Evolutionary conservation across 2,329 filamentous ascomycete species (phyloP), one percentile per base, ranked within the genome.

Genomic region (Allantophomopsis cytisporea): DNA sequence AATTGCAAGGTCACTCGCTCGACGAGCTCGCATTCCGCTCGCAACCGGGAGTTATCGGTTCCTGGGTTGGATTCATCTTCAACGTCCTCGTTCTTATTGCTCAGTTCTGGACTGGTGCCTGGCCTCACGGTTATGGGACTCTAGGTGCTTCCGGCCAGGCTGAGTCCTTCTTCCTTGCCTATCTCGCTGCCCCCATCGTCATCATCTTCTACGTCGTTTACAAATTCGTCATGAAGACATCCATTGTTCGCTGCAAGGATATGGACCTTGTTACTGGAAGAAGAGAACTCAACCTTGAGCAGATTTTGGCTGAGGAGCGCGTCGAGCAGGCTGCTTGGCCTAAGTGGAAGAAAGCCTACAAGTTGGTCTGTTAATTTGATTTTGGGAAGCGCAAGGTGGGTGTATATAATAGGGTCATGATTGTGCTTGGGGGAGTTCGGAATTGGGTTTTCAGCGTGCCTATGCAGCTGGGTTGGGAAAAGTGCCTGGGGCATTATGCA

Each of bases 221-320:
- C 61, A 94, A 94, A 62, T 13, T 91, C 28, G 81, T 67, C 59
- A 83, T 74, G 55, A 68, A 68, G 41, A 93, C 87, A 2, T 62
- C 66, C 2, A 67, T 85, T 41, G 69, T 94, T 34, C 66, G 70
- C 14, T 61, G 71, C 28, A 65, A 69, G 38, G 80, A 93, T 45
- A 93, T 95, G 78, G 88, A 95, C 59, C 62, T 95, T 45, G 74
- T 81, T 43, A 94, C 87, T 0, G 89, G 89, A 2, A 76, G 87
- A 20, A 69, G 88, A 18, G 86, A 94, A 53, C 72, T 95, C 42
- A 88, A 94, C 55, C 62, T 95, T 35, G 75, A 78, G 20, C 74
- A 83, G 43, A 62, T 96, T 37, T 66, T 93, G 37, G 78, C 79
- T 33, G 82, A 94, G 57, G 89, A 95, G 64, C 63, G 69, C 31